Evolutionary conservation across 2,329 filamentous ascomycete species (phyloP).

Genomic region (Sclerotinia sclerotiorum): DNA sequence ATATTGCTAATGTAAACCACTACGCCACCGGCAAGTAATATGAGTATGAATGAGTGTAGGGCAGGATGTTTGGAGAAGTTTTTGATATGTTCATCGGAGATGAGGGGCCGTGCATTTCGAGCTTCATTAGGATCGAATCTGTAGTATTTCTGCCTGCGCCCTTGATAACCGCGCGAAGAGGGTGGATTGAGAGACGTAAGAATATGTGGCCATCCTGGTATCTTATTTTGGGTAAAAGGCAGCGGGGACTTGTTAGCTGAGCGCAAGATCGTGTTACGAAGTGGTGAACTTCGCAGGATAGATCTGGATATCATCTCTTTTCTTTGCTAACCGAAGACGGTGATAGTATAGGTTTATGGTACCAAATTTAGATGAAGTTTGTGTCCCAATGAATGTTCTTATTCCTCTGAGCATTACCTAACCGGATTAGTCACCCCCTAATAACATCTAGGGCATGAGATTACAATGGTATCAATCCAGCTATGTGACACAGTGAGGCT

Average conservation of each 20-base stretch:
- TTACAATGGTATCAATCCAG: neutral
- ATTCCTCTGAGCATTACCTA: neutral
- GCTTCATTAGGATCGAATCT: constrained; percentile 30
- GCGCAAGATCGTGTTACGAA: neutral
- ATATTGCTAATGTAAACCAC: constrained; percentile 67
- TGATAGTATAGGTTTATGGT: neutral
- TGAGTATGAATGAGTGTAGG: constrained; percentile 45
- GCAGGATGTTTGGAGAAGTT: constrained; percentile 42
- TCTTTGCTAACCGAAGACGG: neutral
- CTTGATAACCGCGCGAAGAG: constrained; percentile 19
- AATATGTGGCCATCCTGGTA: neutral
- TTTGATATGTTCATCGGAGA: constrained; percentile 42
- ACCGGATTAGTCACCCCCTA: neutral
- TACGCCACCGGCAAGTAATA: constrained; percentile 44
- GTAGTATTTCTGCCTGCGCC: constrained; percentile 20
- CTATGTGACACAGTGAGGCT: neutral
- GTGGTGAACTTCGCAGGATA: neutral
- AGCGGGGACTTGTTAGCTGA: neutral
- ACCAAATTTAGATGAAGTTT: neutral
- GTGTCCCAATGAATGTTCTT: neutral
- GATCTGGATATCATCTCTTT: constrained; percentile 11
- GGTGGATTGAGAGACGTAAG: neutral
- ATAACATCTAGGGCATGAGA: no score
- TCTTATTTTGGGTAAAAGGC: neutral
- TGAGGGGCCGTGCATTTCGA: constrained; percentile 42